A percentile compares a stretch with the other conserved stretches of the same genome.
Evolutionary conservation across 2,329 filamentous ascomycete species (phyloP).

Genomic region (Pseudogymnoascus sp.): DNA sequence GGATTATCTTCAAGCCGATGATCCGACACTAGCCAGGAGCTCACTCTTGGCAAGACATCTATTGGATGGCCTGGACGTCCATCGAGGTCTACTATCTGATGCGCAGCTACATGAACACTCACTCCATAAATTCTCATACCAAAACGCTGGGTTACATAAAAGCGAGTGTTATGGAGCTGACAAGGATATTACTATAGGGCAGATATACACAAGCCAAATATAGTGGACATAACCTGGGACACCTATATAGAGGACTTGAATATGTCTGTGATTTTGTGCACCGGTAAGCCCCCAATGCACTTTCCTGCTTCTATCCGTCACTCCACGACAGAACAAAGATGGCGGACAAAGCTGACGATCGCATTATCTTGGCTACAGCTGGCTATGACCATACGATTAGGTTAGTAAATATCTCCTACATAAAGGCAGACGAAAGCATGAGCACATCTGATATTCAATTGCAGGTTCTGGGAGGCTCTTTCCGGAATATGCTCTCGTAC

Average conservation of each 20-base stretch:
- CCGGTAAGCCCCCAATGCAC: slow-evolving; percentile 40
- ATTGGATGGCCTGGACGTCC: slow-evolving; percentile 1
- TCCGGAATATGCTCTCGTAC: slow-evolving; percentile 97
- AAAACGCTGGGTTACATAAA: not conserved
- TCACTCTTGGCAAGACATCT: not conserved
- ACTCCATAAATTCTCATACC: not conserved
- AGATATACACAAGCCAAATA: not conserved
- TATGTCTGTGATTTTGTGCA: slow-evolving; percentile 63
- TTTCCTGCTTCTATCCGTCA: slow-evolving; percentile 8
- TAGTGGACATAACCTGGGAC: not conserved
- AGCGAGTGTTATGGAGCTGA: slow-evolving; percentile 5
- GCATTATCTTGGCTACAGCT: slow-evolving; percentile 37
- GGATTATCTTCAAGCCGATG: not conserved
- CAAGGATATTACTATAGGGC: not conserved
- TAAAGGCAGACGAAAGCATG: not conserved
- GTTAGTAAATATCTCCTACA: slow-evolving; percentile 35
- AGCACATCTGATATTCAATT: slow-evolving; percentile 10
- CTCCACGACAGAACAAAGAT: not conserved
- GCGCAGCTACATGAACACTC: not conserved
- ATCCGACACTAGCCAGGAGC: not conserved
- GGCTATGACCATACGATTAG: slow-evolving; percentile 72
- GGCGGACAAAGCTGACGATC: slow-evolving; percentile 8
- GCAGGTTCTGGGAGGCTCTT: slow-evolving; percentile 94
- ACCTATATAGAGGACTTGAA: slow-evolving; percentile 13
- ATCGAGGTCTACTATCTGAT: not conserved